These are phyloP conservation scores for Euphorbia pulcherrima DNA, from an alignment of 345 rosid genomes.

Conservation along the genomic window DNA sequence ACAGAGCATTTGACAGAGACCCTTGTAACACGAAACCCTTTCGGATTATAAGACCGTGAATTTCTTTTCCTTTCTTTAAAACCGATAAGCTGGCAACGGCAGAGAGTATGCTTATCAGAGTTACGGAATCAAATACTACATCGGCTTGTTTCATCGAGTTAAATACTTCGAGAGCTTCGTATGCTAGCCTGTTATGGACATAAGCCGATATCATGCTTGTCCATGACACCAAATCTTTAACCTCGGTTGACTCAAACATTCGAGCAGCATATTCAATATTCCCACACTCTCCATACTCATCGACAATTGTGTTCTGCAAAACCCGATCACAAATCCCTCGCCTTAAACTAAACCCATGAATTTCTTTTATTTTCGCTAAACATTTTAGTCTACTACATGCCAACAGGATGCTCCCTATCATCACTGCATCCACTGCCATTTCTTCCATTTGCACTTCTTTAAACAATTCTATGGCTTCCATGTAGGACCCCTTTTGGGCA, in stretches of 20 bases:
- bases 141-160: conserved; percentile 45
- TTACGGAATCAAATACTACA: conserved; percentile 54
- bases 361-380: conserved; percentile 47
- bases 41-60: conserved; percentile 58
- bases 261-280: conserved; percentile 51
- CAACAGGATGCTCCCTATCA: conserved; percentile 72
- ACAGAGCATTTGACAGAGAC: conserved; percentile 50
- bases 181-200: conserved; percentile 50
- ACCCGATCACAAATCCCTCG: conserved; percentile 53
- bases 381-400: conserved; percentile 50
- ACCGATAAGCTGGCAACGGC: conserved; percentile 61
- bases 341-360: conserved; percentile 59
- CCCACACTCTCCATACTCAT: conserved; percentile 65
- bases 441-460: conserved; percentile 42
- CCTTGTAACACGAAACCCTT: conserved; percentile 55
- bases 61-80: conserved; percentile 69
- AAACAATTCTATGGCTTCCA: conserved; percentile 44
- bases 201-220: conserved; percentile 81
- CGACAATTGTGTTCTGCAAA: conserved; percentile 54
- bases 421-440: conserved; percentile 51
- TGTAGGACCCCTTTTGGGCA: conserved; percentile 52
- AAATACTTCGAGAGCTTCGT: conserved; percentile 55
- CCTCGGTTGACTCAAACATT: conserved; percentile 45
- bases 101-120: conserved; percentile 56
- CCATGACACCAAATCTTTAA: conserved; percentile 81